A percentile compares a stretch with the other conserved stretches of the same genome.
These are phyloP conservation scores for Pythium vanterpoolii DNA, from an alignment of 352 stramenopile species.

Conservation along the genomic window DNA sequence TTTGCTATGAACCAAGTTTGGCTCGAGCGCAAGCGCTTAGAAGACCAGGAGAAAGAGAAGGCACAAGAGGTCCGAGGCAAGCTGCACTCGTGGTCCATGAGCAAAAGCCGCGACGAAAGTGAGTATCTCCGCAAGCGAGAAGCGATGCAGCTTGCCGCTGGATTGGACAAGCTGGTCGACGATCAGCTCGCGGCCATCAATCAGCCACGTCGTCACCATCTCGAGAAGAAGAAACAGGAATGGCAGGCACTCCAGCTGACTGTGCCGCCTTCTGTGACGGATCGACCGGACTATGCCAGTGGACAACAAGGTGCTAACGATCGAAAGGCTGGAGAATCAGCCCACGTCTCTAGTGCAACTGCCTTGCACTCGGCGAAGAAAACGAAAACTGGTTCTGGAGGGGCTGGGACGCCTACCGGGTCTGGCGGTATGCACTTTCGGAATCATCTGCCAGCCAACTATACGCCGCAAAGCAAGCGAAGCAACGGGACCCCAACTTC, in stretches of 20 bases:
- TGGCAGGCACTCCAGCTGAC: slow-evolving; percentile 19
- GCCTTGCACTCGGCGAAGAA: slow-evolving; percentile 18
- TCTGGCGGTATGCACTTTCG: slow-evolving; percentile 70
- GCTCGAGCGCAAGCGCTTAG: slow-evolving; percentile 48
- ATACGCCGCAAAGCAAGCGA: slow-evolving; percentile 35
- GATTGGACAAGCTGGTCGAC: slow-evolving; percentile 34
- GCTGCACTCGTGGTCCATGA: slow-evolving; percentile 55
- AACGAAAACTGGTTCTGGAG: slow-evolving; percentile 19
- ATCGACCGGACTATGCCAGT: not conserved
- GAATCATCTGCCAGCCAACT: slow-evolving; percentile 66
- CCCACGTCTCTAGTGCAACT: not conserved
- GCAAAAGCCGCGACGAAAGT: slow-evolving; percentile 62
- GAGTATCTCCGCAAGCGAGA: slow-evolving; percentile 67
- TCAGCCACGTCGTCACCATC: not conserved
- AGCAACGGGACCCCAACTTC: slow-evolving; percentile 13
- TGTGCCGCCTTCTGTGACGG: not conserved
- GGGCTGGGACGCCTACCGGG: slow-evolving; percentile 17
- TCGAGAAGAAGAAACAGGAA: slow-evolving; percentile 21
- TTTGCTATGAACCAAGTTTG: slow-evolving; percentile 71
- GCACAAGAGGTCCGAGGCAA: slow-evolving; percentile 42
- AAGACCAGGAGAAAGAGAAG: slow-evolving; percentile 40
- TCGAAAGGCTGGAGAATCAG: not conserved
- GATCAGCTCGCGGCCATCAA: slow-evolving; percentile 17
- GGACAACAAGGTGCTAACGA: not conserved
- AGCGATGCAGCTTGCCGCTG: slow-evolving; percentile 49